Evolutionary conservation across 176 grass and related monocot species (phyloP).

Genomic region (Alloteropsis semialata): DNA sequence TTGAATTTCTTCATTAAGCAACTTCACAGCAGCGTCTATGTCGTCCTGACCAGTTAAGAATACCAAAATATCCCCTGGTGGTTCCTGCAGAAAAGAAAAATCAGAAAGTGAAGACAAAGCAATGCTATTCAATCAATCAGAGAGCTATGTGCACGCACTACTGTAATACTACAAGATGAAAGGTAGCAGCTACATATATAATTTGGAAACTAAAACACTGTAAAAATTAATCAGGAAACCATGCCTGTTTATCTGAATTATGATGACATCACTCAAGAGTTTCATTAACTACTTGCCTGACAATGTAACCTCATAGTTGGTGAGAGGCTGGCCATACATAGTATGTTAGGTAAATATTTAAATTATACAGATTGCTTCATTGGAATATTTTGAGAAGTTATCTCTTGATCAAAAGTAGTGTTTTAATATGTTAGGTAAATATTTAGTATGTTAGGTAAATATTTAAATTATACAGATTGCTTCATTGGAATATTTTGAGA

Average conservation of each 20-base stretch:
- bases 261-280: not conserved
- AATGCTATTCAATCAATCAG: not conserved
- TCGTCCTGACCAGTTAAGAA: constrained; percentile 98
- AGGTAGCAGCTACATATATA: constrained; percentile 16
- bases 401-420: not conserved
- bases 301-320: constrained; percentile 4
- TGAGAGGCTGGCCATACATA: not conserved
- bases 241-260: not conserved
- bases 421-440: too few species aligned
- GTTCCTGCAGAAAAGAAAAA: constrained; percentile 47
- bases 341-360: not conserved
- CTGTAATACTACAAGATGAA: not conserved
- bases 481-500: not conserved
- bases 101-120: not conserved
- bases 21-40: constrained; percentile 75
- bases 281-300: constrained; percentile 3
- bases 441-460: not conserved
- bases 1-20: constrained; percentile 72
- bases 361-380: not conserved
- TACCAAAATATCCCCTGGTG: constrained; percentile 87
- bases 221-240: not conserved
- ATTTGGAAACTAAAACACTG: not conserved
- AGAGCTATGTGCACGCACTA: not conserved
- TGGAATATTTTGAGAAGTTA: not conserved
- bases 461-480: not conserved